phyloP scores from a whole-genome alignment of 177 flowering plant species.

The Telopea speciosissima region DNA sequence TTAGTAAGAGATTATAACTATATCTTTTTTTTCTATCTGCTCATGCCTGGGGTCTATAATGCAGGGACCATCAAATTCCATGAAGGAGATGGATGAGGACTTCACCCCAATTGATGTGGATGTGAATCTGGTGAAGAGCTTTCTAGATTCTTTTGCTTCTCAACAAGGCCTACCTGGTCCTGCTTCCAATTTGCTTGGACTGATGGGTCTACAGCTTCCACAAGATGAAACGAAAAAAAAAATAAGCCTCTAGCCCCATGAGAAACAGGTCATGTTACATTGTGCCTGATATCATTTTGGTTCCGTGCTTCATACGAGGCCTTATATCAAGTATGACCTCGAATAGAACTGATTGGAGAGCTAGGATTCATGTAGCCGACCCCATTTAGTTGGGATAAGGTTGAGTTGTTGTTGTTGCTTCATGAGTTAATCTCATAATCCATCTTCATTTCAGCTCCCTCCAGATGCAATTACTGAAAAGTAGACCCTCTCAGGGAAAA shows the following conservation, averaged over 20 bases:
- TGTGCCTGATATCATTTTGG: not conserved
- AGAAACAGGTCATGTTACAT: too few relatives aligned
- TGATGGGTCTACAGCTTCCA: constrained; percentile 77
- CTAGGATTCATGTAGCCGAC: too few relatives aligned
- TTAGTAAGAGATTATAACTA: not conserved
- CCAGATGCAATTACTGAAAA: too few relatives aligned
- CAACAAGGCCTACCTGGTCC: constrained; percentile 96
- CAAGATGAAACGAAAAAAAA: constrained; percentile 48
- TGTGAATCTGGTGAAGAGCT: constrained; percentile 80
- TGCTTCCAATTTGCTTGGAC: constrained; percentile 79
- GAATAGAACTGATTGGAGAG: too few relatives aligned
- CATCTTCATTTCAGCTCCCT: too few relatives aligned
- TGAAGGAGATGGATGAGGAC: constrained; percentile 48
- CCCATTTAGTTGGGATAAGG: too few relatives aligned
- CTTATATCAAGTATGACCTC: too few relatives aligned
- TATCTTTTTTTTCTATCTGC: not conserved
- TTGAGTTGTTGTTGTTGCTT: too few relatives aligned
- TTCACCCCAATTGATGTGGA: constrained; percentile 86
- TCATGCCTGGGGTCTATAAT: not conserved
- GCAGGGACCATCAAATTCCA: constrained; percentile 55
- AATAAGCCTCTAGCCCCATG: constrained; percentile 20
- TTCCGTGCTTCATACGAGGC: not conserved
- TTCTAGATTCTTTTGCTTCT: constrained; percentile 83
- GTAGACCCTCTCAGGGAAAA: too few relatives aligned
- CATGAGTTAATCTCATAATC: not conserved